Evolutionary conservation across 1,284 basidiomycete genomes (phyloP), one percentile per base, ranked within the genome.

Genomic region (Sporisorium sorghi): DNA sequence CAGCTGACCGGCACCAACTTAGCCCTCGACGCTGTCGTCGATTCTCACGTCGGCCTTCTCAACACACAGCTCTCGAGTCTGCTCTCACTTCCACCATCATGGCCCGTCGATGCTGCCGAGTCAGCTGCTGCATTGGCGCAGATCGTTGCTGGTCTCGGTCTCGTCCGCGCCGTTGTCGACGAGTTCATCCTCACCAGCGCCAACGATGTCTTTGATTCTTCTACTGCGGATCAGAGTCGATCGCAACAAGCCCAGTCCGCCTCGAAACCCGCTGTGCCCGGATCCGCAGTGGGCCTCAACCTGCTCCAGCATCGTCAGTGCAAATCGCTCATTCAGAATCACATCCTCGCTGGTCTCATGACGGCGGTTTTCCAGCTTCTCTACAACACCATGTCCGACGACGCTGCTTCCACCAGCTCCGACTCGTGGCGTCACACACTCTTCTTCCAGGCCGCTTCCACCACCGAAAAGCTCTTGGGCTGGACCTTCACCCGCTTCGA

Each of bases 401-500:
- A 59, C 28, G 42, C 28, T 19, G 48, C 67, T 10, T 30, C 60
- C 3, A 26, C 48, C 28, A 58, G 43, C 21, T 42, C 55, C 35
- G 48, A 28, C 32, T 46, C 52, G 15, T 67, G 68, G 63, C 67
- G 57, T 1, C 51, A 61, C 8, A 52, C 49, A 2, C 62, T 74
- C 40, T 75, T 80, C 60, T 62, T 63, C 23, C 65, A 74, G 37
- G 64, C 75, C 48, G 67, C 66, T 17, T 66, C 77, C 1, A 48
- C 76, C 21, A 60, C 69, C 12, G 78, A 79, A 21, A 73, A 71
- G 40, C 62, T 80, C 17, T 59, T 80, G 5, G 67, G 67, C 24
- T 80, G 78, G 78, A 65, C 66, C 17, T 80, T 77, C 40, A 59
- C 77, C 24, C 63, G 73, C 37, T 59, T 66, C 37, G 66, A 73